Evolutionary conservation across 768 basidiomycete genomes (phyloP).

Genomic region (Cystofilobasidium bisporidii): DNA sequence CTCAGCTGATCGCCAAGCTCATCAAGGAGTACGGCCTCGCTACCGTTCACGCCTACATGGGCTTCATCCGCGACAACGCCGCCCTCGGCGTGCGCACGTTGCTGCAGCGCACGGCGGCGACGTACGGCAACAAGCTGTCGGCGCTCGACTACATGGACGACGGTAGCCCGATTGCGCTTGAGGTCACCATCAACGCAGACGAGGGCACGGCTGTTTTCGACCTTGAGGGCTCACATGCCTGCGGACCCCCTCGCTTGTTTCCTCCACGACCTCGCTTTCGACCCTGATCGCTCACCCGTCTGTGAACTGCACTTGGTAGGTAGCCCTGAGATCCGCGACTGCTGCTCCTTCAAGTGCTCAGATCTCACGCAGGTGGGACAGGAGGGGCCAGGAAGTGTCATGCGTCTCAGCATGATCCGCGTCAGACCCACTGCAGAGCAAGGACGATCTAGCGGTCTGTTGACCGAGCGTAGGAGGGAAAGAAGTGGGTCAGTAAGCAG

Average conservation of each 20-base stretch:
- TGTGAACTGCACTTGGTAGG: neutral
- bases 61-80: conserved; percentile 31
- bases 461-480: no score
- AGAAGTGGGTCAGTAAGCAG: no score
- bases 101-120: conserved; percentile 31
- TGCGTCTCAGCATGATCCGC: no score
- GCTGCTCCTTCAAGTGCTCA: no score
- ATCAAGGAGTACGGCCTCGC: conserved; percentile 35
- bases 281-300: no score
- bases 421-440: no score
- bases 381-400: no score
- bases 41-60: conserved; percentile 34
- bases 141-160: conserved; percentile 33
- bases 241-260: no score
- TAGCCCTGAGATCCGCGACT: conserved; percentile 7
- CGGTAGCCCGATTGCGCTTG: conserved; percentile 30
- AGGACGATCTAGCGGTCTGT: no score
- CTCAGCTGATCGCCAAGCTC: conserved; percentile 30
- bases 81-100: conserved; percentile 33
- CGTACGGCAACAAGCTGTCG: conserved; percentile 15
- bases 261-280: no score
- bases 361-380: no score
- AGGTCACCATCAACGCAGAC: conserved; percentile 29
- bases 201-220: conserved; percentile 32
- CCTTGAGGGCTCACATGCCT: conserved; percentile 32